These are phyloP conservation scores for Xylaria sp. DNA, from an alignment of 2,329 filamentous ascomycete species.

Conservation along the genomic window DNA sequence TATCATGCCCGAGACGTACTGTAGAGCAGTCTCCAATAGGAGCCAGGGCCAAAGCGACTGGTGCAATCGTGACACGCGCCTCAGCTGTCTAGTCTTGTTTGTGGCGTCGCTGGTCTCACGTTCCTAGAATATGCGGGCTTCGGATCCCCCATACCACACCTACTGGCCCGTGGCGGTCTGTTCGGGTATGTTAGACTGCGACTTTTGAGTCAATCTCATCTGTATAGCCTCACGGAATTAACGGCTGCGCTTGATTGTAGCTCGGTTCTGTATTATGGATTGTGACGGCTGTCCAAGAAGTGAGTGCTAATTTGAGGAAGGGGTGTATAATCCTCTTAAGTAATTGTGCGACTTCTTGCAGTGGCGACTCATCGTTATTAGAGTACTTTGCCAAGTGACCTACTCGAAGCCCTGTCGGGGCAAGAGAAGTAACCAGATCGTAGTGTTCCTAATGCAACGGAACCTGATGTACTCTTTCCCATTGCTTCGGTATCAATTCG, in stretches of 20 bases:
- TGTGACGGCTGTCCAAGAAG: neutral
- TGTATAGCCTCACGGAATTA: constrained; percentile 1
- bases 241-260: neutral
- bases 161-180: neutral
- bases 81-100: neutral
- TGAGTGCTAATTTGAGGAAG: neutral
- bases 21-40: constrained; percentile 2
- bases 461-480: constrained; percentile 38
- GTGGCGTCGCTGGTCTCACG: constrained; percentile 2
- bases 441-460: constrained; percentile 17
- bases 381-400: neutral
- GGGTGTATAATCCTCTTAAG: neutral
- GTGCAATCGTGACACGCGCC: neutral
- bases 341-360: neutral
- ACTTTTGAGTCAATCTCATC: neutral
- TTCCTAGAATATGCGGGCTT: neutral
- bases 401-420: neutral
- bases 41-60: neutral
- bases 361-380: neutral
- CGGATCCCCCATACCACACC: neutral
- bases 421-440: neutral
- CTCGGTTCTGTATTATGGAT: neutral
- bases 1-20: constrained; percentile 10
- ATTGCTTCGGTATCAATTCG: constrained; percentile 44
- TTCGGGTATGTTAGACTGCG: neutral